A percentile compares a stretch with the other conserved stretches of the same genome.
Conservation (phyloP, 1,284 basidiomycete species). For the Pseudomicrostroma phylloplanum region DNA sequence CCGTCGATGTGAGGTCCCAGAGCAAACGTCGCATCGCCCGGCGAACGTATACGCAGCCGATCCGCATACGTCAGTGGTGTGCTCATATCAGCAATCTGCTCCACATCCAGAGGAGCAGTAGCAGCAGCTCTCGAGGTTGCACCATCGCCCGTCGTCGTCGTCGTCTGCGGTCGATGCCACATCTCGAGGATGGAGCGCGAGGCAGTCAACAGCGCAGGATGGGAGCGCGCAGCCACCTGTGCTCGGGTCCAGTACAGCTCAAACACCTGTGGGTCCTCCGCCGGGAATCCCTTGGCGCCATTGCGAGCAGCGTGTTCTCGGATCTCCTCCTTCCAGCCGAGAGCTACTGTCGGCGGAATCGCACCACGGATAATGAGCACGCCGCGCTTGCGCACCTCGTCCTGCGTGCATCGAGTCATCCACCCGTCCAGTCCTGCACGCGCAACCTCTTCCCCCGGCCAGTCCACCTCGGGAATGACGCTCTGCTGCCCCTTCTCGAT, state of each 20-base stretch:
- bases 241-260: slow-evolving; percentile 36
- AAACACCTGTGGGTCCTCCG: slow-evolving; percentile 35
- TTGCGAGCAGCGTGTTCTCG: slow-evolving; percentile 23
- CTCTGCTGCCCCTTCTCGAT: slow-evolving; percentile 14
- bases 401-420: slow-evolving; percentile 19
- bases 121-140: background rate
- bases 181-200: slow-evolving; percentile 24
- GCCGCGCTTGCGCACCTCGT: slow-evolving; percentile 26
- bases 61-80: slow-evolving; percentile 70
- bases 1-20: slow-evolving; percentile 71
- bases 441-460: slow-evolving; percentile 12
- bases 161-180: slow-evolving; percentile 3
- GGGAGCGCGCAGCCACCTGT: slow-evolving; percentile 25
- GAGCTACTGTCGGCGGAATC: slow-evolving; percentile 16
- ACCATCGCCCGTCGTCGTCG: background rate
- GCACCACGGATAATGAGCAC: slow-evolving; percentile 31
- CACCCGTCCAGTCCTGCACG: slow-evolving; percentile 15
- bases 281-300: slow-evolving; percentile 23
- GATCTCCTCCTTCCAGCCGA: slow-evolving; percentile 31
- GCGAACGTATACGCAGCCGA: slow-evolving; percentile 65
- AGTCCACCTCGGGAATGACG: slow-evolving; percentile 24
- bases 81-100: slow-evolving; percentile 46
- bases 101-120: too few species aligned
- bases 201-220: slow-evolving; percentile 24
- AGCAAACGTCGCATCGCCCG: slow-evolving; percentile 66